These are phyloP conservation scores for Penicillium janthinellum DNA, from an alignment of 2,329 filamentous ascomycete genomes.

Conservation along the genomic window DNA sequence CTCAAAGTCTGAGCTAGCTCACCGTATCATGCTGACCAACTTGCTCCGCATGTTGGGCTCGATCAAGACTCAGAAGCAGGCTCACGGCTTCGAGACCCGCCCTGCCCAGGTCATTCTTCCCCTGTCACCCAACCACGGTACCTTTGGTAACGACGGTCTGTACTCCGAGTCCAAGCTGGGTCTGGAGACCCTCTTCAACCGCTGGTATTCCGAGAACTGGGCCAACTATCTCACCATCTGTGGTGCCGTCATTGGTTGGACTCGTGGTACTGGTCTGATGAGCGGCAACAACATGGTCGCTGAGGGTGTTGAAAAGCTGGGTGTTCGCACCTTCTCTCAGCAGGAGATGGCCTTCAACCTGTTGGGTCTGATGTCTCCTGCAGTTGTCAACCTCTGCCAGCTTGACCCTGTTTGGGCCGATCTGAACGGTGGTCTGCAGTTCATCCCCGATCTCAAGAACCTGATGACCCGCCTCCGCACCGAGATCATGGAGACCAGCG, in stretches of 20 bases:
- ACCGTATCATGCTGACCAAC: conserved; percentile 99
- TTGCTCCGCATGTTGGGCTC: conserved; percentile 84
- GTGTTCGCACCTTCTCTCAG: conserved; percentile 97
- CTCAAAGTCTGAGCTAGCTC: conserved; percentile 95
- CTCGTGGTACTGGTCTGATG: conserved; percentile 97
- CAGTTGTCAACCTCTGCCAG: conserved; percentile 94
- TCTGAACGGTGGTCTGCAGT: conserved; percentile 95
- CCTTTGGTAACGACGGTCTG: conserved; percentile 94
- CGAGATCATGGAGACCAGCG: conserved; percentile 92
- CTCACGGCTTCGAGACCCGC: conserved; percentile 87
- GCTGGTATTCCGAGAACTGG: conserved; percentile 98
- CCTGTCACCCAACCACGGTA: conserved; percentile 96
- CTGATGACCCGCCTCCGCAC: conserved; percentile 91
- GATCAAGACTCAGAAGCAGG: conserved; percentile 87
- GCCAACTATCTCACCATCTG: conserved; percentile 97
- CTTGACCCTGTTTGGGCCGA: conserved; percentile 94
- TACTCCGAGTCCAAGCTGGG: conserved; percentile 98
- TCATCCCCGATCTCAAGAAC: conserved; percentile 93
- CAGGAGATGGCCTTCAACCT: conserved; percentile 99
- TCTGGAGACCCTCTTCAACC: conserved; percentile 95
- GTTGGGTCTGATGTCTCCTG: conserved; percentile 90
- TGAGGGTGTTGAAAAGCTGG: conserved; percentile 93
- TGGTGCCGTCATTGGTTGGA: conserved; percentile 98
- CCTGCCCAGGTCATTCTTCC: conserved; percentile 96
- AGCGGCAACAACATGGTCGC: conserved; percentile 96